These are phyloP conservation scores for Kwoniella sp. DNA, from an alignment of 768 basidiomycete genomes.

Conservation along the genomic window DNA sequence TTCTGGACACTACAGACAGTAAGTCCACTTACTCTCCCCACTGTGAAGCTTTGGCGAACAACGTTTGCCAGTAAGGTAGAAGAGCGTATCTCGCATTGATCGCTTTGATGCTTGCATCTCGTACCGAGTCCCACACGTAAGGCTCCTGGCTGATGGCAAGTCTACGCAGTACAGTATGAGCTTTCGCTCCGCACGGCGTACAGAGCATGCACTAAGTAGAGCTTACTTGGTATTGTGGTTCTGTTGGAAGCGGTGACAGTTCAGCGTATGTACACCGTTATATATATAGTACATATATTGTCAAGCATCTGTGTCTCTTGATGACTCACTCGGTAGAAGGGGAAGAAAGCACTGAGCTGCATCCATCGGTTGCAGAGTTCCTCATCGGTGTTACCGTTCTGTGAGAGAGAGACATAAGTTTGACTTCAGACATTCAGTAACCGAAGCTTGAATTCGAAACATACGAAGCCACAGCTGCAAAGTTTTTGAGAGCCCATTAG, in stretches of 20 bases:
- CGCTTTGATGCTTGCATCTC: slow-evolving; percentile 70
- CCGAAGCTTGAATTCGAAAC: neutral
- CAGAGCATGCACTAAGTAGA: slow-evolving; percentile 54
- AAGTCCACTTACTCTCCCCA: slow-evolving; percentile 43
- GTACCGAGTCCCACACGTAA: slow-evolving; percentile 78
- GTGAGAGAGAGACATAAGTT: neutral
- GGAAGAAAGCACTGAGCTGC: slow-evolving; percentile 78
- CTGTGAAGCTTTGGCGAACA: slow-evolving; percentile 36
- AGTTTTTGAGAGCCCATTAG: slow-evolving; percentile 8
- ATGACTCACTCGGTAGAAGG: slow-evolving; percentile 65
- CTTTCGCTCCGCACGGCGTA: neutral
- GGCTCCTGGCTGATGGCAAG: slow-evolving; percentile 64
- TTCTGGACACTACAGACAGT: no score
- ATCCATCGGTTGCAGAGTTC: slow-evolving; percentile 84
- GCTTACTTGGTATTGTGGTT: slow-evolving; percentile 62
- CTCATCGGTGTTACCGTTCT: slow-evolving; percentile 68
- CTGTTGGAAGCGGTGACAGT: no score
- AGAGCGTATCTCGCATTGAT: slow-evolving; percentile 72
- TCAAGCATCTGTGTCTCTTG: no score
- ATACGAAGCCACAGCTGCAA: slow-evolving; percentile 18
- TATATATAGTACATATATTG: no score
- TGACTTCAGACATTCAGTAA: neutral
- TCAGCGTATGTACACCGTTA: no score
- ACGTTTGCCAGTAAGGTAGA: slow-evolving; percentile 69
- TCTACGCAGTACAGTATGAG: slow-evolving; percentile 3